A percentile compares a stretch with the other conserved stretches of the same genome.
Evolutionary conservation across 345 rosid species (phyloP).

Genomic region (Raphanus sativus): DNA sequence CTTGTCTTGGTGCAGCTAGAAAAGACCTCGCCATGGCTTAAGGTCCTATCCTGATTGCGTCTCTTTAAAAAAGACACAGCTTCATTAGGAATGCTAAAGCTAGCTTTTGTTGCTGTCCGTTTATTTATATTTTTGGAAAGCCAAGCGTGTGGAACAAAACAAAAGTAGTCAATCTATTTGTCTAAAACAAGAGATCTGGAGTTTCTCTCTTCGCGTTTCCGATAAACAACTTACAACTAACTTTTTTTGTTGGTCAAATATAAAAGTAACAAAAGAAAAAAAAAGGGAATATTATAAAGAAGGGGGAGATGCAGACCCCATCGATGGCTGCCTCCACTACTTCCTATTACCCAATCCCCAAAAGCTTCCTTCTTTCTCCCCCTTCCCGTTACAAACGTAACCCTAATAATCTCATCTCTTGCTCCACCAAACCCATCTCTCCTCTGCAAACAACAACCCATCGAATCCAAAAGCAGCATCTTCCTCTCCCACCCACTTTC

Average conservation of each 20-base stretch:
- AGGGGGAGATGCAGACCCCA: constrained; percentile 46
- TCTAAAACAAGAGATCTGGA: constrained; percentile 31
- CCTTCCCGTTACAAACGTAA: constrained; percentile 29
- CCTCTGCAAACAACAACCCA: constrained; percentile 42
- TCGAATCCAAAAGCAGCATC: constrained; percentile 42
- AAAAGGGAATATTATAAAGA: constrained; percentile 19
- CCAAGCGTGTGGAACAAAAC: constrained; percentile 22
- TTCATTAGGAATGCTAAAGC: not conserved
- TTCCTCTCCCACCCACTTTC: constrained; percentile 30
- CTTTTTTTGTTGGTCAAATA: constrained; percentile 2
- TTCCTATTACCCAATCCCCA: constrained; percentile 43
- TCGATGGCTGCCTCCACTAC: constrained; percentile 44
- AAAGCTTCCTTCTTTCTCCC: constrained; percentile 28
- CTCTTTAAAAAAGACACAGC: not conserved
- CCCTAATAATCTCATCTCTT: constrained; percentile 39
- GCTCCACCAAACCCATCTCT: constrained; percentile 38
- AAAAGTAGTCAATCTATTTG: not conserved
- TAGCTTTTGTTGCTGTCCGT: constrained; percentile 7
- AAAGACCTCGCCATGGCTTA: not conserved
- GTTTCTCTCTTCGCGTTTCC: not conserved
- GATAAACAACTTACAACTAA: constrained; percentile 30
- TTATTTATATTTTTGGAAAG: constrained; percentile 14
- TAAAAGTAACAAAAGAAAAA: not conserved
- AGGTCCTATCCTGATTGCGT: too few relatives aligned
- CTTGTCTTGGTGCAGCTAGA: not conserved